Evolutionary conservation across 495 filamentous ascomycete species (phyloP).

Genomic region (Podospora fimiseda): DNA sequence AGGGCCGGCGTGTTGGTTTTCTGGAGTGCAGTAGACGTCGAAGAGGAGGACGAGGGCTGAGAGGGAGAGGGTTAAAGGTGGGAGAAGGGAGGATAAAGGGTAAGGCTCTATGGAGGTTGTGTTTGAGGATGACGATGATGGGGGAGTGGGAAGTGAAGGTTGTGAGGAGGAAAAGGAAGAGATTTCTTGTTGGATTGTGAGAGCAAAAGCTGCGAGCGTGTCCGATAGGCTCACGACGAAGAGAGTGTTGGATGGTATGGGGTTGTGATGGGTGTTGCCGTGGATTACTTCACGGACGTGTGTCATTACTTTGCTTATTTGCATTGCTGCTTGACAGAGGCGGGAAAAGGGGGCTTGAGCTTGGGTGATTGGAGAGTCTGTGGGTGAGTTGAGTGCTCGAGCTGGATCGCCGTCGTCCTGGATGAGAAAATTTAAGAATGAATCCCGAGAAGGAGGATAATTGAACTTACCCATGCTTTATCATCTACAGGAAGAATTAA

Average conservation of each 20-base stretch:
- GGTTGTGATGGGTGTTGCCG: constrained; percentile 1
- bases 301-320: constrained; percentile 23
- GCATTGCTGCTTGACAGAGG: constrained; percentile 31
- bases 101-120: not conserved
- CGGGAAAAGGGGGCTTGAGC: constrained; percentile 34
- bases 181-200: constrained; percentile 10
- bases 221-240: constrained; percentile 7
- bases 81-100: constrained; percentile 5
- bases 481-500: constrained; percentile 41
- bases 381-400: constrained; percentile 5
- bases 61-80: constrained; percentile 11
- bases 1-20: constrained; percentile 18
- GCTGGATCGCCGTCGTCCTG: constrained; percentile 27
- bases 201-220: constrained; percentile 11
- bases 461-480: constrained; percentile 33
- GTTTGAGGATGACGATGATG: not conserved
- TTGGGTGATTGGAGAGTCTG: constrained; percentile 18
- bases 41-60: constrained; percentile 18
- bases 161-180: not conserved
- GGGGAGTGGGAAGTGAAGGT: not conserved
- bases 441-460: not conserved
- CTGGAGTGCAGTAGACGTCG: constrained; percentile 23
- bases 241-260: constrained; percentile 9
- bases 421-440: not conserved
- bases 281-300: constrained; percentile 15